Evolutionary conservation across 2,329 filamentous ascomycete species (phyloP).

Genomic region (Raffaelea deltoideospora): DNA sequence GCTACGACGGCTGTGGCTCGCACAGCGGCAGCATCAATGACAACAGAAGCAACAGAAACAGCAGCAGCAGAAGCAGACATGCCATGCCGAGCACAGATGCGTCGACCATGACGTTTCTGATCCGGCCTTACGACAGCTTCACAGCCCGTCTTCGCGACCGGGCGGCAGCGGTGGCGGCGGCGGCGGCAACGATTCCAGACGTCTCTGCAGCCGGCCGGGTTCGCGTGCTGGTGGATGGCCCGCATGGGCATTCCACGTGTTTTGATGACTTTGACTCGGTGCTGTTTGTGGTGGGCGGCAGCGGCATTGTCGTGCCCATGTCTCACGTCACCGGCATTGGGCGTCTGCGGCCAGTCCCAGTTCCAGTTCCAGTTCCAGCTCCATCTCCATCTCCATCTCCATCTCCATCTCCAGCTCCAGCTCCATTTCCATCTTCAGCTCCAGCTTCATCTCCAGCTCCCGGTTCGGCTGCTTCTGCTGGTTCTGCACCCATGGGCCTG

Average conservation of each 20-base stretch:
- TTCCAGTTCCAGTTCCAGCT: too few species aligned
- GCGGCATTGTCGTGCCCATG: slow-evolving; percentile 9
- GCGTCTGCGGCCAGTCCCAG: background rate
- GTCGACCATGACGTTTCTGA: slow-evolving; percentile 6
- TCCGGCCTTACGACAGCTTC: slow-evolving; percentile 10
- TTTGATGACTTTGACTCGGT: slow-evolving; percentile 5
- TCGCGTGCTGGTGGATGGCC: slow-evolving; percentile 9
- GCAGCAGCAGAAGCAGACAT: too few species aligned
- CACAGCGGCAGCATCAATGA: slow-evolving; percentile 9
- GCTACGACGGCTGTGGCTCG: background rate
- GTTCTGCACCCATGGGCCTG: background rate
- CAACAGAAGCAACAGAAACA: too few species aligned
- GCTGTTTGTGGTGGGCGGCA: slow-evolving; percentile 9
- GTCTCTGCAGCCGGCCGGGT: slow-evolving; percentile 3
- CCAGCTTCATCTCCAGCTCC: background rate
- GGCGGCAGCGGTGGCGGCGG: too few species aligned
- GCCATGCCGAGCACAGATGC: background rate
- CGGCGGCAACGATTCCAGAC: too few species aligned
- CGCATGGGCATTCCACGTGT: slow-evolving; percentile 6
- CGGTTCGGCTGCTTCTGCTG: background rate
- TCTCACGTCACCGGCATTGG: slow-evolving; percentile 7
- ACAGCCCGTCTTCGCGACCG: slow-evolving; percentile 7
- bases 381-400: too few species aligned
- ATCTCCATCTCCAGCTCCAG: too few species aligned
- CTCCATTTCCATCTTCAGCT: too few species aligned